A percentile compares a stretch with the other conserved stretches of the same genome.
phyloP scores from a whole-genome alignment of 2,329 filamentous ascomycete genomes.

The Penicillium sp. region DNA sequence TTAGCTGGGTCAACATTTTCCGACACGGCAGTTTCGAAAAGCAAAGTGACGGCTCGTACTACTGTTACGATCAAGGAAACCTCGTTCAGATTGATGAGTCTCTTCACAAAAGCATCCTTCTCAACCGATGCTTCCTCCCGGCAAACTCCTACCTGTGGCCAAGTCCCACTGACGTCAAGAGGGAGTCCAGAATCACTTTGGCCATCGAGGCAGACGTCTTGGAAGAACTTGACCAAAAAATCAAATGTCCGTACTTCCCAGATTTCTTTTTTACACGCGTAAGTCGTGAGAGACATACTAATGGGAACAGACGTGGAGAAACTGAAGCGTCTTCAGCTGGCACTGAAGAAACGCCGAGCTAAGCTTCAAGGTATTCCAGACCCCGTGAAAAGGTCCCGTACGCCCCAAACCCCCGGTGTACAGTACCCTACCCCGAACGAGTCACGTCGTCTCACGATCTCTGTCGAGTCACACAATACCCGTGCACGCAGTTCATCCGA shows the following conservation, averaged over 20 bases:
- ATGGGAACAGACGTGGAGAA: conserved; percentile 1
- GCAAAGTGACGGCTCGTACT: neutral
- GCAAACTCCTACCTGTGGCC: neutral
- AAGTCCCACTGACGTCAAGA: neutral
- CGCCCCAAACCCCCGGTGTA: neutral
- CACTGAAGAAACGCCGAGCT: conserved; percentile 3
- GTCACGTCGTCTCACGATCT: neutral
- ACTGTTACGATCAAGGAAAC: neutral
- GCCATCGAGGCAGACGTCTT: conserved; percentile 2
- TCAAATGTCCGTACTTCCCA: neutral
- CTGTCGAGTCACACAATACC: neutral
- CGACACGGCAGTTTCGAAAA: conserved; percentile 2
- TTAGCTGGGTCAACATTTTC: conserved; percentile 9
- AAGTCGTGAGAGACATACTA: neutral
- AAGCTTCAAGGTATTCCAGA: neutral
- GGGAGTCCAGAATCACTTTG: neutral
- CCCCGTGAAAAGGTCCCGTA: neutral
- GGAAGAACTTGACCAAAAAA: neutral
- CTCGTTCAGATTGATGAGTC: conserved; percentile 2
- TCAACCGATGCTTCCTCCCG: conserved; percentile 1
- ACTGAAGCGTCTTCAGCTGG: conserved; percentile 5
- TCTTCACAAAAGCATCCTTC: neutral
- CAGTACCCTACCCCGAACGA: neutral
- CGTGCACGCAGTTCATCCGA: neutral
- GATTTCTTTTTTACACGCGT: no score